Conservation (phyloP, 106 monocot genomes). For the Hemerocallis citrina region DNA sequence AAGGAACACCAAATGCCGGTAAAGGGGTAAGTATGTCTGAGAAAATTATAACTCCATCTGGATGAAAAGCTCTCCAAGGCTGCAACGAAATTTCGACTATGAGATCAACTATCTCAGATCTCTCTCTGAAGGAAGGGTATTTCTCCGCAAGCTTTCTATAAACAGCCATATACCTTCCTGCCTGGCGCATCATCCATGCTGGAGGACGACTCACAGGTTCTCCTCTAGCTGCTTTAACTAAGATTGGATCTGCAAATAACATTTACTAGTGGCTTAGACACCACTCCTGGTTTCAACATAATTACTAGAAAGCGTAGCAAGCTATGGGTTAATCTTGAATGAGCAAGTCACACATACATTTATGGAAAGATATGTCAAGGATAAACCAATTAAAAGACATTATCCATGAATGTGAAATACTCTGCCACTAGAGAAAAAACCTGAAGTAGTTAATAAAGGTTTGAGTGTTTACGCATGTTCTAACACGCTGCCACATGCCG, state of each 20-base stretch:
- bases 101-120: conserved; percentile 87
- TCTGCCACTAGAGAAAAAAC: too few species aligned
- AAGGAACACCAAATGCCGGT: conserved; percentile 88
- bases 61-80: conserved; percentile 84
- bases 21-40: conserved; percentile 95
- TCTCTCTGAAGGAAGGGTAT: conserved; percentile 83
- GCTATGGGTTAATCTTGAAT: too few species aligned
- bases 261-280: background rate
- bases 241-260: conserved; percentile 57
- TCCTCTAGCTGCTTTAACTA: conserved; percentile 84
- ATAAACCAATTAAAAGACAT: too few species aligned
- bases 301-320: too few species aligned
- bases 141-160: conserved; percentile 81
- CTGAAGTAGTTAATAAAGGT: too few species aligned
- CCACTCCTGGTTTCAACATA: too few species aligned
- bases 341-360: too few species aligned
- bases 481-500: too few species aligned
- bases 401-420: too few species aligned
- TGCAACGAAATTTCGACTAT: conserved; percentile 98
- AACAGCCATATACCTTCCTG: conserved; percentile 90
- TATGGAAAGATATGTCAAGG: too few species aligned
- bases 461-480: too few species aligned
- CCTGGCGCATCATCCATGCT: conserved; percentile 99
- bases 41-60: conserved; percentile 95
- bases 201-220: conserved; percentile 54